A percentile compares a stretch with the other conserved stretches of the same genome.
Conservation (phyloP, 208 protist genomes). For the Angomonas deanei region DNA sequence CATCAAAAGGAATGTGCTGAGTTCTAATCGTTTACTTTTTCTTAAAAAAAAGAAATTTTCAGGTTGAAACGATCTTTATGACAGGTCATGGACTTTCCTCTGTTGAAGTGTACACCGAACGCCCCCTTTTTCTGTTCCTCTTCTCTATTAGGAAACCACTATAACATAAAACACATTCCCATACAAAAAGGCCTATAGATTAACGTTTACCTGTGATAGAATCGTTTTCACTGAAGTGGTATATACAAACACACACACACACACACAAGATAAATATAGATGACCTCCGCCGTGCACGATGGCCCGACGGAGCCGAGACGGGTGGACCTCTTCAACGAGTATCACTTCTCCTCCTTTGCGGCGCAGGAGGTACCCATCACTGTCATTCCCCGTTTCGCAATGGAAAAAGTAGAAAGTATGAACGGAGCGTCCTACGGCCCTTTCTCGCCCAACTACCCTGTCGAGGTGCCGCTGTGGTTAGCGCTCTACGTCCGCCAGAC, state of each 20-base stretch:
- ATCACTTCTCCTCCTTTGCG: slow-evolving; percentile 77
- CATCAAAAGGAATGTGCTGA: too few relatives aligned
- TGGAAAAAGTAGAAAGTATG: slow-evolving; percentile 60
- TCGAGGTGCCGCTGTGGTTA: slow-evolving; percentile 80
- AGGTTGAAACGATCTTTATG: too few relatives aligned
- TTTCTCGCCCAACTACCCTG: slow-evolving; percentile 72
- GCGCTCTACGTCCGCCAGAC: slow-evolving; percentile 79
- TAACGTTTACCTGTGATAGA: too few relatives aligned
- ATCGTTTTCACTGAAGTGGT: background rate
- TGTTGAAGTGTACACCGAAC: too few relatives aligned
- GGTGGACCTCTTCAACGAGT: slow-evolving; percentile 45
- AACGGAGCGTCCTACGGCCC: slow-evolving; percentile 59
- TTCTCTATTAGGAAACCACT: too few relatives aligned
- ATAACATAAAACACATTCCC: too few relatives aligned
- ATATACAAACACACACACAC: background rate
- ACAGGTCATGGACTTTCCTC: too few relatives aligned
- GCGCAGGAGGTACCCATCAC: slow-evolving; percentile 70
- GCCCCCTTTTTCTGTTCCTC: background rate
- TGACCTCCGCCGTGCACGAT: background rate
- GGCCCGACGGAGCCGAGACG: background rate
- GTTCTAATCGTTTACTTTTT: background rate
- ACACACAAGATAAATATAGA: too few relatives aligned
- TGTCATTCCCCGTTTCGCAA: slow-evolving; percentile 76
- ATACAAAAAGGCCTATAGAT: too few relatives aligned
- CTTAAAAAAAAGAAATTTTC: background rate